Base-by-base conservation (phyloP, 140 eudicot genomes). In the Flaveria floridana region DNA sequence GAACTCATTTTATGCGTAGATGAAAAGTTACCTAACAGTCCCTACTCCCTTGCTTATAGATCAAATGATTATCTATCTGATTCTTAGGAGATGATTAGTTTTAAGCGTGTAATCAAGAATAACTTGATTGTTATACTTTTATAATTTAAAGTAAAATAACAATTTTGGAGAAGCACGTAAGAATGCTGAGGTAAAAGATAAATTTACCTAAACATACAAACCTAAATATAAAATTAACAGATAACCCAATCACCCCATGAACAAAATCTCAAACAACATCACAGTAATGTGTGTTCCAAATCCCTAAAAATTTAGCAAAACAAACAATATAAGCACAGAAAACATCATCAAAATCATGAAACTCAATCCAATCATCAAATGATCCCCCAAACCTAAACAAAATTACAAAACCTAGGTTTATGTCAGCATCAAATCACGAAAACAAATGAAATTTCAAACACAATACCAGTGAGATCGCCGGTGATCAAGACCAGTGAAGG, bases 391-490 rank as follows among this genome's bases (percentile, higher is more conserved):
- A 59, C 10, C 6, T 34, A 23, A 11, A 56, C 0, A 11, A 48
- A 23, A 69, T 20, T 6, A 56, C 0, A 11, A 48, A 23, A 58
- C 14, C 34, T 37, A 2, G 59, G 57, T 65, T 34, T 39, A 23
- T 1, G 0, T 64, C 19, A 1, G 15, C 5, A 75, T 34, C 41
- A 28, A 75, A 25, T 20, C 7, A 47, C 30, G 61, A 11, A 2
- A 20, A 23, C 57, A 53, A 8, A 41, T 41, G 2, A 42, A 18
- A 28, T 9, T 72, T 14, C 12, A 10, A 37, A 34, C 18, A 2
- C 6, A 30, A 18, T 59, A 94, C 99, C 99, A 76, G 99, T 90
- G 71, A 94, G 96, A 87, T 94, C 99, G 37, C 97, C 99, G 26
- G 99, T 94, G 84, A 94, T 67, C 72, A 94, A 64, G 19, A 94